These are phyloP conservation scores for Mortierella sp. DNA, from an alignment of 371 early-diverging fungal genomes.

Conservation along the genomic window DNA sequence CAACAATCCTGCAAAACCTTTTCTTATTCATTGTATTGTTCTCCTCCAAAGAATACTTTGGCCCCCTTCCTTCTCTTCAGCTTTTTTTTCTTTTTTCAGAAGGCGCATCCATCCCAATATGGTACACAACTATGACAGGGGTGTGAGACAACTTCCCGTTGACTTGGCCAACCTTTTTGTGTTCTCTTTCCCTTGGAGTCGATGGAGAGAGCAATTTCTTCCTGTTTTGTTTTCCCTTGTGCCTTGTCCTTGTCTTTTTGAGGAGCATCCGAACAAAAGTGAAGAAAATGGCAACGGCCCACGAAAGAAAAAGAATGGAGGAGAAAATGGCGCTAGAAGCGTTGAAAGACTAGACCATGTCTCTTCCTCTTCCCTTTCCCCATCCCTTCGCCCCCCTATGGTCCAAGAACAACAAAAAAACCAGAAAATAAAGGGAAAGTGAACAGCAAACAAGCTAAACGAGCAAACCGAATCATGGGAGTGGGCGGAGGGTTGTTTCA, in stretches of 20 bases:
- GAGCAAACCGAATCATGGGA: not conserved
- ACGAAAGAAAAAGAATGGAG: too few relatives aligned
- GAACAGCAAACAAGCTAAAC: not conserved
- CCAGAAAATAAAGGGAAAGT: too few relatives aligned
- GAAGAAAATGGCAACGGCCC: too few relatives aligned
- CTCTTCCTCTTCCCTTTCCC: not conserved
- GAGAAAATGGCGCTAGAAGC: not conserved
- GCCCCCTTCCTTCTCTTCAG: not conserved
- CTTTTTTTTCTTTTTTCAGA: too few relatives aligned
- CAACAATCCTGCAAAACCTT: not conserved
- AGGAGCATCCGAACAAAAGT: not conserved
- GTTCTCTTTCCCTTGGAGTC: not conserved
- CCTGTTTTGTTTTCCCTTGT: not conserved
- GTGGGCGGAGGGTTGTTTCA: not conserved
- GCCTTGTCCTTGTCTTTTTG: not conserved
- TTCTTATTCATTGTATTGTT: not conserved
- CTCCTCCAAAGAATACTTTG: too few relatives aligned
- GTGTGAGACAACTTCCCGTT: not conserved
- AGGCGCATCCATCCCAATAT: not conserved
- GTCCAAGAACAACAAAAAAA: too few relatives aligned
- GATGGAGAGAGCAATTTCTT: not conserved
- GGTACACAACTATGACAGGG: not conserved
- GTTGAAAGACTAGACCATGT: not conserved
- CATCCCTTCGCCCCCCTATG: too few relatives aligned
- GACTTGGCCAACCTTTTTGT: not conserved